Evolutionary conservation across 2,329 filamentous ascomycete species (phyloP), one percentile per base, ranked within the genome.

Genomic region (Trichothecium roseum): DNA sequence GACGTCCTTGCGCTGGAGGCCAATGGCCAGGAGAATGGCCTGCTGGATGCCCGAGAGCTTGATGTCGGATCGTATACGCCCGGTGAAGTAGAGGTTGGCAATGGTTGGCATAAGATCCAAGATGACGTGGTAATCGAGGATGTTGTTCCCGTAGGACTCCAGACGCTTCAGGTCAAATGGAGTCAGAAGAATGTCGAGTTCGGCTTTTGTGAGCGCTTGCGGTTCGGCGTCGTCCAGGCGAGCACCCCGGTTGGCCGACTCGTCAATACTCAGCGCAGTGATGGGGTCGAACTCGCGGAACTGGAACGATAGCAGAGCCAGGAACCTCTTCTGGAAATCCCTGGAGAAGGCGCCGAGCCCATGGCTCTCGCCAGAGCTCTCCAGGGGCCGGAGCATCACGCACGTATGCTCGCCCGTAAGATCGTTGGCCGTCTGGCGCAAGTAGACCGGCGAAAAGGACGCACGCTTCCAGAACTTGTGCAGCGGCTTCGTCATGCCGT

Each of bases 401-500:
- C 87, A 95, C 0, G 91, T 94, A 56, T 98, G 91, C 60, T 98
- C 91, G 37, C 91, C 91, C 0, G 93, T 98, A 31, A 98, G 69
- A 38, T 96, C 91, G 54, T 96, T 98, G 35, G 91, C 72, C 3
- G 93, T 98, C 63, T 98, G 91, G 24, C 91, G 76, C 12, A 98
- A 72, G 51, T 98, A 98, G 1, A 98, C 85, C 0, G 91, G 91
- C 3, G 79, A 76, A 55, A 95, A 98, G 1, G 69, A 69, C 13
- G 82, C 76, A 26, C 84, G 81, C 62, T 95, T 94, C 91, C 91
- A 98, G 68, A 98, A 98, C 53, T 85, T 93, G 64, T 94, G 91
- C 12, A 98, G 75, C 12, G 76, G 71, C 28, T 79, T 70, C 0
- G 91, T 98, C 38, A 98, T 68, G 36, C 91, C 93, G 55, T 94